Evolutionary conservation across 164 flowering plant species (phyloP), one percentile per base, ranked within the genome.

Genomic region (Euptelea pleiosperma): DNA sequence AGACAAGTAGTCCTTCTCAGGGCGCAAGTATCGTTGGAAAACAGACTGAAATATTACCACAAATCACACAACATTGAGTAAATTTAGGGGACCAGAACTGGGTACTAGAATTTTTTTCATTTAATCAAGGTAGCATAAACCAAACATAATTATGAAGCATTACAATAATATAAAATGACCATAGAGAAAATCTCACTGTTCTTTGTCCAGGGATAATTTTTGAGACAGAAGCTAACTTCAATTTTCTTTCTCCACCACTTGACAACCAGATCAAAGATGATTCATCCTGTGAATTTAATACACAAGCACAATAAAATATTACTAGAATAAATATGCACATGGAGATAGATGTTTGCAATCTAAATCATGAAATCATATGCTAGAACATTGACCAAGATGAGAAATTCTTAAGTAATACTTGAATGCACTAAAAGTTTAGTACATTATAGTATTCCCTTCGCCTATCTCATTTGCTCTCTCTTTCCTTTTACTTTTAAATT

Each of bases 181-280:
- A 52, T 26, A 15, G 41, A 64, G 24, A 63, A 25, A 53, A 68
- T 68, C 90, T 85, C 71, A 92, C 98, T 60, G 96, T 93, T 89
- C 97, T 82, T 82, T 93, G 98, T 65, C 98, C 98, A 65, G 97
- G 96, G 60, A 93, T 76, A 58, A 93, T 84, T 79, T 79, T 83
- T 37, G 93, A 83, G 48, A 93, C 91, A 47, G 89, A 79, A 58
- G 94, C 70, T 77, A 93, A 67, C 82, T 89, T 93, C 78, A 93
- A 74, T 67, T 69, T 79, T 71, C 78, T 84, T 72, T 89, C 98
- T 44, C 83, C 93, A 52, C 83, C 78, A 68, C 80, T 80, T 59
- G 98, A 87, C 42, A 89, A 63, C 98, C 98, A 93, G 47, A 93
- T 84, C 75, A 93, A 80, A 65, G 91, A 75, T 52, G 90, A 77